A percentile compares a stretch with the other conserved stretches of the same genome.
Evolutionary conservation across 352 stramenopile genomes (phyloP).

Genomic region (Phytophthora tentaculata): DNA sequence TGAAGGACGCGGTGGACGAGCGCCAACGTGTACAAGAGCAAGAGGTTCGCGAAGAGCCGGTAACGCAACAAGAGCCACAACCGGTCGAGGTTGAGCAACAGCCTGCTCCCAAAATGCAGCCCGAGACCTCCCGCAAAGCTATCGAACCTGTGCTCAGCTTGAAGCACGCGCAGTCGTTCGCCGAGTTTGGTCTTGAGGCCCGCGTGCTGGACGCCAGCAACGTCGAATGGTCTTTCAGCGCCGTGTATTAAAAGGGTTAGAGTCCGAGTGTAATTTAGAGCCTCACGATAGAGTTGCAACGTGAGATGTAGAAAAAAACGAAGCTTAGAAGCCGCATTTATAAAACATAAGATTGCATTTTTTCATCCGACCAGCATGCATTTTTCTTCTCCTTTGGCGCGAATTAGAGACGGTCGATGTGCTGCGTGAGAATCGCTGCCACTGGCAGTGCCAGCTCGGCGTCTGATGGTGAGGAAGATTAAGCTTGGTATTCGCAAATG

Average conservation of each 20-base stretch:
- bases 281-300: slow-evolving; percentile 39
- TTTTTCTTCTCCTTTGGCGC: background rate
- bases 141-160: slow-evolving; percentile 17
- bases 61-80: slow-evolving; percentile 24
- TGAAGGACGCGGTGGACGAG: slow-evolving; percentile 69
- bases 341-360: slow-evolving; percentile 24
- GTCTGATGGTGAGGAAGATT: background rate
- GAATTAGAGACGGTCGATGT: slow-evolving; percentile 6
- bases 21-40: slow-evolving; percentile 45
- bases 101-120: slow-evolving; percentile 19
- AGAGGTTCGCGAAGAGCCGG: slow-evolving; percentile 23
- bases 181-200: slow-evolving; percentile 75
- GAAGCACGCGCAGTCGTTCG: slow-evolving; percentile 60
- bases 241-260: slow-evolving; percentile 59
- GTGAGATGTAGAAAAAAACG: slow-evolving; percentile 33
- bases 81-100: slow-evolving; percentile 28
- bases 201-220: slow-evolving; percentile 54
- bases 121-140: slow-evolving; percentile 13
- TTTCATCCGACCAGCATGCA: slow-evolving; percentile 1
- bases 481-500: background rate
- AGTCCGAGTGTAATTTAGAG: slow-evolving; percentile 34
- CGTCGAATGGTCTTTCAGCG: slow-evolving; percentile 83
- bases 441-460: background rate
- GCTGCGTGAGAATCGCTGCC: background rate
- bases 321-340: slow-evolving; percentile 28